Evolutionary conservation across 2,329 filamentous ascomycete species (phyloP).

Genomic region (Aureobasidium subglaciale): DNA sequence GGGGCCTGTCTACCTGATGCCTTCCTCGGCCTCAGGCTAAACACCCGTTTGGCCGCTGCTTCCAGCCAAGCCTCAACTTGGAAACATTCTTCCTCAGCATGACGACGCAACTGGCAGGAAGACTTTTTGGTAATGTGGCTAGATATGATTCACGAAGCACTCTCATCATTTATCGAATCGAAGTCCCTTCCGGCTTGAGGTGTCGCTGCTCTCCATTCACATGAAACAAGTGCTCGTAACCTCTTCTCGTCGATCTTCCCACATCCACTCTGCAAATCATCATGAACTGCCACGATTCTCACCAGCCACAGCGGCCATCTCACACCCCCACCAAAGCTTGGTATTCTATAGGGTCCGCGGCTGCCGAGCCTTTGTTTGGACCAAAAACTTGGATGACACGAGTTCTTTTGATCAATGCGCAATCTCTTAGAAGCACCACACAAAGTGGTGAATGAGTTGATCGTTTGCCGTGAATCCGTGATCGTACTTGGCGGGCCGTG

Average conservation of each 20-base stretch:
- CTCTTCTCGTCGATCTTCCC: neutral
- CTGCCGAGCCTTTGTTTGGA: neutral
- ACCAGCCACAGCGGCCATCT: neutral
- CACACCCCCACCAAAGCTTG: neutral
- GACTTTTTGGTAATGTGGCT: too few relatives aligned
- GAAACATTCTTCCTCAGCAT: neutral
- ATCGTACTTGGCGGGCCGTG: neutral
- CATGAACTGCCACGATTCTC: neutral
- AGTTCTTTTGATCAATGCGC: neutral
- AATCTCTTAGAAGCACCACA: too few relatives aligned
- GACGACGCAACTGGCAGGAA: constrained; percentile 2
- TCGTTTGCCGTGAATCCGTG: neutral
- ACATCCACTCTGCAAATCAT: constrained; percentile 4
- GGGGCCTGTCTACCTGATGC: neutral
- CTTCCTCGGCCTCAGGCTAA: neutral
- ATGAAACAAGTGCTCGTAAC: neutral
- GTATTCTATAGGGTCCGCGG: neutral
- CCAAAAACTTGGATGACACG: too few relatives aligned
- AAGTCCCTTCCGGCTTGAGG: too few relatives aligned
- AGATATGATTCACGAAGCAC: too few relatives aligned
- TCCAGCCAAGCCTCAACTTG: constrained; percentile 4
- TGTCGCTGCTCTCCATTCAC: too few relatives aligned
- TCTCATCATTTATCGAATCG: too few relatives aligned
- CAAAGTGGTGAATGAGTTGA: neutral
- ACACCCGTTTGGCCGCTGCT: neutral